Evolutionary conservation across 1,284 basidiomycete genomes (phyloP), one percentile per base, ranked within the genome.

Genomic region (Cutaneotrichosporon dermatis): DNA sequence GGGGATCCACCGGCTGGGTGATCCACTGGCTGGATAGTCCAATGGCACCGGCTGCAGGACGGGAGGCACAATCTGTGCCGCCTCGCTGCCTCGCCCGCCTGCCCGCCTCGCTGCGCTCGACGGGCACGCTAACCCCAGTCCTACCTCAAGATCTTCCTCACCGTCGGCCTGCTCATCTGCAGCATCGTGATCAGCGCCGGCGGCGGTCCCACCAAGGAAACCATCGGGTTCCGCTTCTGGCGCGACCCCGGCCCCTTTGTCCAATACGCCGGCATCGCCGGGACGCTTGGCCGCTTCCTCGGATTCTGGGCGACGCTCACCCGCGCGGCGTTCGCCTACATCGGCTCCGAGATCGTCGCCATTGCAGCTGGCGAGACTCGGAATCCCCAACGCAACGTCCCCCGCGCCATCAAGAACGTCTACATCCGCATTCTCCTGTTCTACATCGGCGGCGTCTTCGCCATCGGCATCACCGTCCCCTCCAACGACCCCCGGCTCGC

Each of bases 141-240:
- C 8, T 88, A 86, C 7, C 86, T 90, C 76, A 90, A 91, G 77
- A 86, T 91, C 33, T 76, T 90, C 54, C 88, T 88, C 4, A 88
- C 90, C 65, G 81, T 81, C n/a, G 75, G 76, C 37, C 64, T 79
- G 33, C 68, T 70, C 59, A 84, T 86, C 64, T 74, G 85, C 41
- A 83, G 84, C 49, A 83, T 87, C 64, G 82, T 90, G 34, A 80
- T 90, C 63, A 87, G 75, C 43, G 64, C 73, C 13, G 80, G 79
- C 42, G 79, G 74, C 45, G 78, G 77, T 34, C 78, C 78, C 37
- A 70, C 70, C 51, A 67, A 70, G 60, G 66, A 69, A 10, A 63
- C 66, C 3, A 71, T 76, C 62, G 80, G 79, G 4, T 79, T 80
- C 72, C 63, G 72, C 34, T 81, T 77, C 69, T 81, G 80, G 80